phyloP scores from a whole-genome alignment of 495 filamentous ascomycete genomes.

The Trichoderma gamsii region DNA sequence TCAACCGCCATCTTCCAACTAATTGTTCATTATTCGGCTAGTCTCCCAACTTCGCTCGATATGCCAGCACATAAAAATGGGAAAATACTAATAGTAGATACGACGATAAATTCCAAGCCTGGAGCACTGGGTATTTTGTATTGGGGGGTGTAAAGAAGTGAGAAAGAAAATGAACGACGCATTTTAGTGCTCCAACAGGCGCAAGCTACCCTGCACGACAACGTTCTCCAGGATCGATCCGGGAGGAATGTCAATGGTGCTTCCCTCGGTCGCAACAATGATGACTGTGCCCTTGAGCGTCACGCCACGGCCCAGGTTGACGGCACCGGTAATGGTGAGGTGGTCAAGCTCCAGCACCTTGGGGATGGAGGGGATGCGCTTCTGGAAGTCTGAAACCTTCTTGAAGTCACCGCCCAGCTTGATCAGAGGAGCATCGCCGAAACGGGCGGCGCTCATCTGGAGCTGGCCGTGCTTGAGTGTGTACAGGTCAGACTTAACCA shows the following conservation, averaged over 20 bases:
- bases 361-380: conserved; percentile 90
- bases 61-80: conserved; percentile 6
- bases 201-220: conserved; percentile 95
- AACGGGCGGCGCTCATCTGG: conserved; percentile 89
- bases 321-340: conserved; percentile 91
- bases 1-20: background rate
- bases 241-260: conserved; percentile 95
- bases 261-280: conserved; percentile 95
- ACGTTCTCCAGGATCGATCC: conserved; percentile 98
- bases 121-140: conserved; percentile 6
- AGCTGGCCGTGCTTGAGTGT: conserved; percentile 99
- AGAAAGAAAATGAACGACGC: background rate
- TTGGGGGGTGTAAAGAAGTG: background rate
- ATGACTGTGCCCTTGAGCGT: conserved; percentile 99
- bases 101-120: background rate
- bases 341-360: conserved; percentile 98
- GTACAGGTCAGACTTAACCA: conserved; percentile 99
- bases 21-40: background rate
- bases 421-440: conserved; percentile 97
- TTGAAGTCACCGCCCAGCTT: conserved; percentile 99
- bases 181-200: conserved; percentile 82
- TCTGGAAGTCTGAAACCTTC: conserved; percentile 99
- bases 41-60: background rate
- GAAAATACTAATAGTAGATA: conserved; percentile 11
- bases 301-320: conserved; percentile 92